Conservation (phyloP, 371 early-diverging fungal species). For the Polyrhizophydium stewartii region DNA sequence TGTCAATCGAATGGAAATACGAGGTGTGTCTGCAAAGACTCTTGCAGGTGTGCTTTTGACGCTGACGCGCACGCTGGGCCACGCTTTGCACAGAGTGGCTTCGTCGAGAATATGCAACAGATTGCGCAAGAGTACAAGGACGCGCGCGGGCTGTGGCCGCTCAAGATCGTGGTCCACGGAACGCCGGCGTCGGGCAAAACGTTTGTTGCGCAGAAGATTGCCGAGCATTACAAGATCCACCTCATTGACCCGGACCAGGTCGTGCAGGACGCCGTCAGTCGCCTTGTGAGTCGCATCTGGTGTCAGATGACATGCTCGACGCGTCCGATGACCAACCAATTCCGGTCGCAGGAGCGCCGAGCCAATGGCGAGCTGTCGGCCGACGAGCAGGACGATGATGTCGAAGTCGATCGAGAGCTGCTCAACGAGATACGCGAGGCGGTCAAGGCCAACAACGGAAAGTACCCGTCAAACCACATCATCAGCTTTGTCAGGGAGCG, state of each 20-base stretch:
- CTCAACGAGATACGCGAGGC: conserved; percentile 43
- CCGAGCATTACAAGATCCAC: conserved; percentile 45
- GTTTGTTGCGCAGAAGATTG: conserved; percentile 30
- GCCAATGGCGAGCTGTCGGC: conserved; percentile 15
- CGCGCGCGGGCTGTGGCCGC: conserved; percentile 41
- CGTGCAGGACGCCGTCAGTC: conserved; percentile 35
- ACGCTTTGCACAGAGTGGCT: conserved; percentile 25
- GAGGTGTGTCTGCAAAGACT: conserved; percentile 28
- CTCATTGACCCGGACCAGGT: conserved; percentile 36
- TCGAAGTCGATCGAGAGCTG: conserved; percentile 35
- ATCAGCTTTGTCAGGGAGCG: conserved; percentile 41
- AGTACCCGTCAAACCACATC: conserved; percentile 37
- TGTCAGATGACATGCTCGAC: too few relatives aligned
- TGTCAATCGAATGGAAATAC: conserved; percentile 50
- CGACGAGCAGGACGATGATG: conserved; percentile 34
- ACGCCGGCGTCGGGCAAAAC: conserved; percentile 51
- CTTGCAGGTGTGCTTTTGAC: background rate
- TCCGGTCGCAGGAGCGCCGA: conserved; percentile 24
- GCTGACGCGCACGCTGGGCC: background rate
- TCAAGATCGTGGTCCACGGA: conserved; percentile 45
- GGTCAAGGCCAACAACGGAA: conserved; percentile 31
- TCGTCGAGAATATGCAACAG: conserved; percentile 41
- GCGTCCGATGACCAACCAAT: too few relatives aligned
- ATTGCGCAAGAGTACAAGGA: conserved; percentile 50
- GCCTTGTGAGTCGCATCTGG: conserved; percentile 33